phyloP scores from a whole-genome alignment of 805 yeast genomes.

The Hanseniaspora thailandica region DNA sequence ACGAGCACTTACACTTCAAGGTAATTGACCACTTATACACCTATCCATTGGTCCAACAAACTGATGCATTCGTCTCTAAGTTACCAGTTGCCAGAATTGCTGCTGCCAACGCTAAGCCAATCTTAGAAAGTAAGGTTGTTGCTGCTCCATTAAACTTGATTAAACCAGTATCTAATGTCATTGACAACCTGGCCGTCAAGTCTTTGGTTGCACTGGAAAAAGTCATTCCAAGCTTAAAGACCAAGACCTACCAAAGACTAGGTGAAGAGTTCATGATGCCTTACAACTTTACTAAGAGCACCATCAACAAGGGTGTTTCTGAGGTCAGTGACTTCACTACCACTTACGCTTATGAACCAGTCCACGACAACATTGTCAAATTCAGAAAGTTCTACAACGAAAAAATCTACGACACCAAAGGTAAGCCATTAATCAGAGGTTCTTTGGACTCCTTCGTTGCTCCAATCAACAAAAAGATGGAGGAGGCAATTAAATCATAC shows the following conservation, averaged over 20 bases:
- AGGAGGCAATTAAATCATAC: constrained; percentile 33
- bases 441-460: constrained; percentile 49
- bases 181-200: constrained; percentile 45
- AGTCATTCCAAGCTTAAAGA: constrained; percentile 47
- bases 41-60: constrained; percentile 40
- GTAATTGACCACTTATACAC: constrained; percentile 34
- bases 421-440: constrained; percentile 53
- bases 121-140: constrained; percentile 25
- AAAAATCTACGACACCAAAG: constrained; percentile 44
- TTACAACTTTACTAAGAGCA: constrained; percentile 34
- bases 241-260: constrained; percentile 39
- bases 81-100: constrained; percentile 32
- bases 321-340: constrained; percentile 28
- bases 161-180: constrained; percentile 35
- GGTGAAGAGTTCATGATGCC: constrained; percentile 44
- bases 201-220: constrained; percentile 48
- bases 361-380: constrained; percentile 36
- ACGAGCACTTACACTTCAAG: constrained; percentile 21
- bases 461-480: constrained; percentile 50
- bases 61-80: constrained; percentile 27
- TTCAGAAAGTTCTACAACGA: constrained; percentile 42
- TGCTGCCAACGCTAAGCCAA: constrained; percentile 28
- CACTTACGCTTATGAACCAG: constrained; percentile 35
- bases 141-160: constrained; percentile 23
- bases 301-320: constrained; percentile 29